A percentile compares a stretch with the other conserved stretches of the same genome.
phyloP scores from a whole-genome alignment of 352 stramenopile genomes.

The Phytophthora kernoviae region DNA sequence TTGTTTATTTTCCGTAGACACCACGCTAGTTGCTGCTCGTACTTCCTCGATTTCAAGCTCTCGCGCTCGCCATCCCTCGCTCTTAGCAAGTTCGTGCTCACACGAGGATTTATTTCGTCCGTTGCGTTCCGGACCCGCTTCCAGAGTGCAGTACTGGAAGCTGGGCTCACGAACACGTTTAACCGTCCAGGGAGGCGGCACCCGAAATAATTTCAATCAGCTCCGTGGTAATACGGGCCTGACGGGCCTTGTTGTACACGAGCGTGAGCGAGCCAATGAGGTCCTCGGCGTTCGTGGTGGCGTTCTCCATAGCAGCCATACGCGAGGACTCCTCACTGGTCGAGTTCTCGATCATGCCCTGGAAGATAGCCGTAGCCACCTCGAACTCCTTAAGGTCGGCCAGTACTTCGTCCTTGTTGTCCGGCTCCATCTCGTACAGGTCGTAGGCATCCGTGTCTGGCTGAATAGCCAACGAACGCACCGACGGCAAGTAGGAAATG shows the following conservation, averaged over 20 bases:
- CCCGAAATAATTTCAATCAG: conserved; percentile 99
- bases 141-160: conserved; percentile 18
- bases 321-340: conserved; percentile 97
- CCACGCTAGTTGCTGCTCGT: conserved; percentile 31
- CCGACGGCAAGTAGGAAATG: conserved; percentile 94
- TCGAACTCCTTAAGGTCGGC: conserved; percentile 97
- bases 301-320: conserved; percentile 99
- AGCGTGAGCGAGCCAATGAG: conserved; percentile 96
- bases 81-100: conserved; percentile 23
- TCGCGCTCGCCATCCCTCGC: conserved; percentile 15
- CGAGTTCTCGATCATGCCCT: conserved; percentile 97
- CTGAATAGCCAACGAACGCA: conserved; percentile 77
- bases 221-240: conserved; percentile 97
- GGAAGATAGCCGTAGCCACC: conserved; percentile 90
- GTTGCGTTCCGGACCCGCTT: conserved; percentile 21
- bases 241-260: conserved; percentile 92
- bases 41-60: conserved; percentile 29
- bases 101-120: conserved; percentile 25
- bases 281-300: conserved; percentile 97
- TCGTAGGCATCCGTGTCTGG: conserved; percentile 73
- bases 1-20: conserved; percentile 45
- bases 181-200: conserved; percentile 94
- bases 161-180: conserved; percentile 30
- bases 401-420: conserved; percentile 97
- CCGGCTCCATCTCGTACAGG: conserved; percentile 98